Evolutionary conservation across 148 eudicot genomes (phyloP).

Genomic region (Persicaria maculosa): DNA sequence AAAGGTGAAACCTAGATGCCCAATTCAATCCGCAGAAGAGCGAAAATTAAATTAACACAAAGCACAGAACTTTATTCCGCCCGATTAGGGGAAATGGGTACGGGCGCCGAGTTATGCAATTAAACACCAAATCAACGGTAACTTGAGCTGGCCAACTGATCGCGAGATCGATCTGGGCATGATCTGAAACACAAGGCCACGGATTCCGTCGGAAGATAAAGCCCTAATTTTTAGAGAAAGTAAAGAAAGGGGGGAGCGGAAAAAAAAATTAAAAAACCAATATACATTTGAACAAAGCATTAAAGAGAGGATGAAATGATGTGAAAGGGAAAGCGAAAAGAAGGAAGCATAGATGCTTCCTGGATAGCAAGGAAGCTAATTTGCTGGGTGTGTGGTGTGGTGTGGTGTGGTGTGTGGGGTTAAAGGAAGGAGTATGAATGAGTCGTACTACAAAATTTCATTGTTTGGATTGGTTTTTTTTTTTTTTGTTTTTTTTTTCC

Average conservation of each 20-base stretch:
- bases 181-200: conserved; percentile 13
- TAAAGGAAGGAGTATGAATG: background rate
- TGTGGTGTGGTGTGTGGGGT: background rate
- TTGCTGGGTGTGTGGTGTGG: background rate
- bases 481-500: too few species aligned
- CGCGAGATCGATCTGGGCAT: conserved; percentile 3
- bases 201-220: background rate
- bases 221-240: conserved; percentile 2
- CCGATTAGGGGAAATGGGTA: conserved; percentile 3
- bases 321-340: conserved; percentile 11
- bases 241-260: background rate
- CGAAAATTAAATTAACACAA: background rate
- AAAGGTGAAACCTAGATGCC: conserved; percentile 10
- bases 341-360: conserved; percentile 11
- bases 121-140: background rate
- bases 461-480: background rate
- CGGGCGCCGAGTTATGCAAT: background rate
- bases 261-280: background rate
- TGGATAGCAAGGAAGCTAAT: conserved; percentile 10
- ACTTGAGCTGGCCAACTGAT: background rate
- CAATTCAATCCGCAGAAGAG: conserved; percentile 1
- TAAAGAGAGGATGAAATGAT: background rate
- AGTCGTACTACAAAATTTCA: conserved; percentile 9
- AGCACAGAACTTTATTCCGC: background rate
- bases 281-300: background rate